Evolutionary conservation across 345 rosid species (phyloP).

Genomic region (Combretum micranthum): DNA sequence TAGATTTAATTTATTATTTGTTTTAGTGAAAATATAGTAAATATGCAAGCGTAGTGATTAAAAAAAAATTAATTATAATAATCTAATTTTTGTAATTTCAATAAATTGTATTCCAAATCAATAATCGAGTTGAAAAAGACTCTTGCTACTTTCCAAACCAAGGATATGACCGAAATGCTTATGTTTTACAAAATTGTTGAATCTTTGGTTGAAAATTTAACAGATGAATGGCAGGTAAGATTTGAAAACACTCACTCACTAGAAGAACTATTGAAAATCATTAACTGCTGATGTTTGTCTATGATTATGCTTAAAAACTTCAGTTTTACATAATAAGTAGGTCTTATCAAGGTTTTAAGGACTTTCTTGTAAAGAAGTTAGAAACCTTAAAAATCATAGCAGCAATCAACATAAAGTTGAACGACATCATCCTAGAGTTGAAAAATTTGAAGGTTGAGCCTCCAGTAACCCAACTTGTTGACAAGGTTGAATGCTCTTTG

Average conservation of each 20-base stretch:
- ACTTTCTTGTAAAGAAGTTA: constrained; percentile 76
- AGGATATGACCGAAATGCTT: constrained; percentile 68
- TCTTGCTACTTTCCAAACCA: constrained; percentile 57
- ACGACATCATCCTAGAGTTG: constrained; percentile 45
- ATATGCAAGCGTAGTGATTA: too few species aligned
- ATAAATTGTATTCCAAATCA: constrained; percentile 40
- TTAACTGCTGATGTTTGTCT: background rate
- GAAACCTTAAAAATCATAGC: constrained; percentile 73
- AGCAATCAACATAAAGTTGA: constrained; percentile 50
- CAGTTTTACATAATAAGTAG: constrained; percentile 22
- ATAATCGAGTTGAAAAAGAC: constrained; percentile 45
- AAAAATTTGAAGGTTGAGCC: constrained; percentile 55
- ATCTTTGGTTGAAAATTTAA: constrained; percentile 69
- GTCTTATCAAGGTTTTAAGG: constrained; percentile 86
- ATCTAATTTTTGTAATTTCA: too few species aligned
- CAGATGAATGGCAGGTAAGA: constrained; percentile 88
- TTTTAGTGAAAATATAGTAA: too few species aligned
- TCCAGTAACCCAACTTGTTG: constrained; percentile 62
- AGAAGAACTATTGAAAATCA: background rate
- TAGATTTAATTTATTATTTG: too few species aligned
- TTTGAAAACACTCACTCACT: background rate
- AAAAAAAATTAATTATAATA: too few species aligned
- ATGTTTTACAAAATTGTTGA: constrained; percentile 69
- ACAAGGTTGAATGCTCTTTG: constrained; percentile 69
- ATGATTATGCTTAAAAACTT: background rate